These are phyloP conservation scores for Ceraceosorus guamensis DNA, from an alignment of 1,284 basidiomycete genomes.

Conservation along the genomic window DNA sequence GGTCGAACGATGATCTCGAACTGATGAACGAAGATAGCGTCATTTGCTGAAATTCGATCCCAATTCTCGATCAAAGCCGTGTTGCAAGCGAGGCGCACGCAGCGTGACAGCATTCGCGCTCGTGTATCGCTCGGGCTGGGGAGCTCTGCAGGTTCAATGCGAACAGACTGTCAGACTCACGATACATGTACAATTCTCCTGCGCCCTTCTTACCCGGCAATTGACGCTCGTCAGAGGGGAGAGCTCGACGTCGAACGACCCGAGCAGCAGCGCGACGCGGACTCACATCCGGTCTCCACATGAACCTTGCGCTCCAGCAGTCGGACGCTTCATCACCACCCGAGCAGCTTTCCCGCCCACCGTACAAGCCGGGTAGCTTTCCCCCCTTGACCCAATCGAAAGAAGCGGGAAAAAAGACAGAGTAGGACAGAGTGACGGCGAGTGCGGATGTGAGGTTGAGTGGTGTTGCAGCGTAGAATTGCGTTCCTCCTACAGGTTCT, in stretches of 20 bases:
- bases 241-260: not conserved
- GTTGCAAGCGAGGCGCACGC: no score
- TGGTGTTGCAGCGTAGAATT: not conserved
- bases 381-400: conserved; percentile 50
- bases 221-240: not conserved
- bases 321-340: conserved; percentile 48
- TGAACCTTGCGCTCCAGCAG: conserved; percentile 50
- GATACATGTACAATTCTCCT: conserved; percentile 57
- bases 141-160: no score
- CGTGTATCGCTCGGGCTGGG: no score
- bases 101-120: no score
- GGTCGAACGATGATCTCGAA: no score
- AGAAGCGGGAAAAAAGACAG: conserved; percentile 46
- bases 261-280: not conserved
- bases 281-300: conserved; percentile 44
- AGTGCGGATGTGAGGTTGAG: not conserved
- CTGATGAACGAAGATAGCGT: no score
- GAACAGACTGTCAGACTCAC: no score
- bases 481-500: not conserved
- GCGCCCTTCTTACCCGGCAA: conserved; percentile 1
- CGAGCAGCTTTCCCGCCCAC: conserved; percentile 49
- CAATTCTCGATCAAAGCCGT: no score
- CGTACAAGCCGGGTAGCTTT: conserved; percentile 51
- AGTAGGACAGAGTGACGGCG: conserved; percentile 35
- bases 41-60: no score